These are phyloP conservation scores for Phoenix dactylifera DNA, from an alignment of 176 grass and related monocot species.

Conservation along the genomic window DNA sequence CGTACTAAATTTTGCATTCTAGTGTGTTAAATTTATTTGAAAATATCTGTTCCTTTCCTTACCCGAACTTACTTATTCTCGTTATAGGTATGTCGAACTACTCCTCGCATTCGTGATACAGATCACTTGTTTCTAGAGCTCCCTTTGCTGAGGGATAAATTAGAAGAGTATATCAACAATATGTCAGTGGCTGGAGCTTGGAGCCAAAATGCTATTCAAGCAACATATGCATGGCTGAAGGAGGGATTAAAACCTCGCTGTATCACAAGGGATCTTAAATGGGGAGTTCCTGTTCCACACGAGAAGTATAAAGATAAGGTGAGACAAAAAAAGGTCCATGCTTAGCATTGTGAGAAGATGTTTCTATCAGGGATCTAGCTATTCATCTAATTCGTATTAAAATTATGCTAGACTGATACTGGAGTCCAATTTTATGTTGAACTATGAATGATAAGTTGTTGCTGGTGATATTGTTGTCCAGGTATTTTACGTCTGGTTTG, in stretches of 20 bases:
- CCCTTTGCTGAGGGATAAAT: slow-evolving; percentile 63
- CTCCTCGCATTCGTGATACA: slow-evolving; percentile 73
- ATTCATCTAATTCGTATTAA: no score
- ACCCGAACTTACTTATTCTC: background rate
- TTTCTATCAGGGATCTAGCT: no score
- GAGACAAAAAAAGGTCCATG: background rate
- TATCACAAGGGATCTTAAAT: slow-evolving; percentile 98
- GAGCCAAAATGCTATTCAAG: slow-evolving; percentile 99
- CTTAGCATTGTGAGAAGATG: no score
- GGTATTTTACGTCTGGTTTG: slow-evolving; percentile 99
- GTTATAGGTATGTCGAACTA: slow-evolving; percentile 59
- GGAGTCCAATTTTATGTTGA: slow-evolving; percentile 5
- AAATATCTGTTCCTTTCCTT: no score
- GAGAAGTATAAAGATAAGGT: slow-evolving; percentile 98
- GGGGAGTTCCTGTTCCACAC: slow-evolving; percentile 92
- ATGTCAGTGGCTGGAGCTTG: slow-evolving; percentile 79
- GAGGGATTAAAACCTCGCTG: slow-evolving; percentile 88
- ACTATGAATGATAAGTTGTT: slow-evolving; percentile 15
- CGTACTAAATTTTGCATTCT: background rate
- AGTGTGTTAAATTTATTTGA: no score
- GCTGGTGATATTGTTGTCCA: background rate
- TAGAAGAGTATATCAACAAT: slow-evolving; percentile 76
- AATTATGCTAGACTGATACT: slow-evolving; percentile 2
- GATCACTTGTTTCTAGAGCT: slow-evolving; percentile 98
- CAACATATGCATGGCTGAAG: slow-evolving; percentile 96